Base-by-base conservation (phyloP, 345 rosid genomes). In the Citrus australasica region DNA sequence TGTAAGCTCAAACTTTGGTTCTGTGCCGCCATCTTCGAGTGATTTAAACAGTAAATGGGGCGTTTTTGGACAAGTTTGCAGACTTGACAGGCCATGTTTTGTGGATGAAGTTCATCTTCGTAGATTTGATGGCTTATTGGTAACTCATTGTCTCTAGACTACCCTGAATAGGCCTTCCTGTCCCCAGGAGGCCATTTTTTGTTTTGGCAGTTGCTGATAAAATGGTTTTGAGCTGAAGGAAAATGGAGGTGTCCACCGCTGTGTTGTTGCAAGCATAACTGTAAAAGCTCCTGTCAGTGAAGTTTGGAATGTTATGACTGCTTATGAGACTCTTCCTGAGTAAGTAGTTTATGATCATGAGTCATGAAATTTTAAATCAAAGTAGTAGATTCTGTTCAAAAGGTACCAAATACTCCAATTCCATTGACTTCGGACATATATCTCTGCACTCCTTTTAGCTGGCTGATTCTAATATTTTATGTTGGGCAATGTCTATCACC, bases 31-130 rank as follows among this genome's bases (percentile, higher is more conserved):
- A 51, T 76, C 90, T 78, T 73, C 90, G 67, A 84, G 79, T 84
- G 97, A 91, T 65, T 51, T 89, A 82, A 87, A 74, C 79, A 84
- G 82, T 72, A 93, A 71, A 53, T 93, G 99, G 99, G 94, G 97
- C 0, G 78, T 88, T 67, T 89, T 86, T 83, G 97, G 97, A 78
- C 90, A 93, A 87, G 92, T 80, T 76, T 92, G 98, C 88, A 82
- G 85, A 73, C 92, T 93, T 64, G 92, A 92, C 78, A 88, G 80
- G 87, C 97, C 92, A 72, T 91, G 93, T 82, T 72, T 86, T 68
- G 98, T 91, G 77, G 99, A 95, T 78, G 99, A 95, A 85, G 98
- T 95, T 80, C 98, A 95, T 88, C 94, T 95, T 76, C 97, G 98
- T 79, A 89, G 98, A 89, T 92, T 87, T 82, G 99, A 95, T 86